A percentile compares a stretch with the other conserved stretches of the same genome.
phyloP scores from a whole-genome alignment of 192 early-diverging fungal species.

The Rhizophagus sp. region DNA sequence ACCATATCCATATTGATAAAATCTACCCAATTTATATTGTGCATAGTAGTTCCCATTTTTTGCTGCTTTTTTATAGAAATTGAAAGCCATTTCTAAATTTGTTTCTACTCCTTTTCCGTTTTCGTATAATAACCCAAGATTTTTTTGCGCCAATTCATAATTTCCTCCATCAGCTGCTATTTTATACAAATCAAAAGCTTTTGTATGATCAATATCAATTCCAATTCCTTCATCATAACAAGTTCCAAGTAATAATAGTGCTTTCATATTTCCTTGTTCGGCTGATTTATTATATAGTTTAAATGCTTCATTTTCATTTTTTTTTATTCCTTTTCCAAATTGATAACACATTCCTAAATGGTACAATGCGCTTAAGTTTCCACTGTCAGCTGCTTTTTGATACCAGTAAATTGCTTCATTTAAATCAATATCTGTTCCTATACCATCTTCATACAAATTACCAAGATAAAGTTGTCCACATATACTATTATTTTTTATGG shows the following conservation, averaged over 20 bases:
- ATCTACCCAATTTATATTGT: no score
- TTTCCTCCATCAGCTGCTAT: constrained; percentile 48
- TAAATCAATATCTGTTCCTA: constrained; percentile 49
- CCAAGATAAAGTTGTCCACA: constrained; percentile 49
- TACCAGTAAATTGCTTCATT: constrained; percentile 61
- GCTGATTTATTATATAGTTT: constrained; percentile 55
- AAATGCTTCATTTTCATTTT: constrained; percentile 65
- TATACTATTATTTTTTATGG: neutral
- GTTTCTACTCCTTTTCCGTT: no score
- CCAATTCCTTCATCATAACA: constrained; percentile 65
- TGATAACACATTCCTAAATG: constrained; percentile 60
- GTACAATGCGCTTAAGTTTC: constrained; percentile 56
- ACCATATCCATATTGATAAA: no score
- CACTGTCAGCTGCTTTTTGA: constrained; percentile 46
- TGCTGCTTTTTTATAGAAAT: no score
- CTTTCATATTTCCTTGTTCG: constrained; percentile 54
- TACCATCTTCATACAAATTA: constrained; percentile 53
- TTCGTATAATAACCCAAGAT: no score
- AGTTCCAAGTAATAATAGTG: constrained; percentile 47
- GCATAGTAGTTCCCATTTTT: no score
- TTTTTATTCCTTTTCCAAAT: constrained; percentile 68
- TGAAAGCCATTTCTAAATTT: no score
- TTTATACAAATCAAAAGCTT: constrained; percentile 63
- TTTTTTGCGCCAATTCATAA: no score
- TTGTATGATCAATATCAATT: constrained; percentile 44